Conservation (phyloP, 306 rosid species). For the Erythrophleum fordii region DNA sequence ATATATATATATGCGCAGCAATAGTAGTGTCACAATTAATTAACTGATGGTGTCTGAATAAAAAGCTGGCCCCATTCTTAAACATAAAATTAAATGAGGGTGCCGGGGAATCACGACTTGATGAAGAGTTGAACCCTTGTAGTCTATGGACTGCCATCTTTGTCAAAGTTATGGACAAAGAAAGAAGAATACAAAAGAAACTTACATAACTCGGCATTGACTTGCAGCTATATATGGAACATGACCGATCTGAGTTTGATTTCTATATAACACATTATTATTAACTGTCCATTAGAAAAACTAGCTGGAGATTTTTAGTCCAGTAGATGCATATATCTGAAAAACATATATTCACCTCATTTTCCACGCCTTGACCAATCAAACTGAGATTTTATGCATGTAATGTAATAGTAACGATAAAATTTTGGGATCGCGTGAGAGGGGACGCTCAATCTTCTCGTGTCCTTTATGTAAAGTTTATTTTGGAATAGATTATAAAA, state of each 20-base stretch:
- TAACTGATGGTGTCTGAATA: too few relatives aligned
- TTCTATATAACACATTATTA: background rate
- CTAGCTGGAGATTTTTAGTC: background rate
- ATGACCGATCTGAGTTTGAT: background rate
- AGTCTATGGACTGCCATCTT: background rate
- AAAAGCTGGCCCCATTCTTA: too few relatives aligned
- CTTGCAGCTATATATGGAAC: background rate
- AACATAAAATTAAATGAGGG: too few relatives aligned
- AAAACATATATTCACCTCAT: slow-evolving; percentile 27
- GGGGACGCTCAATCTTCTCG: background rate
- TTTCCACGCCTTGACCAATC: slow-evolving; percentile 30
- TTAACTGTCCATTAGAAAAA: background rate
- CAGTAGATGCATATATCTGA: background rate
- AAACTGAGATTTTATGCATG: background rate
- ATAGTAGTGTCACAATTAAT: too few relatives aligned
- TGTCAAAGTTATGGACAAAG: background rate
- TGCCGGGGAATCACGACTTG: background rate
- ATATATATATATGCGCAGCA: too few relatives aligned
- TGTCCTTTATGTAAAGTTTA: background rate
- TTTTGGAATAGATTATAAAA: background rate
- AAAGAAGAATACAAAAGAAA: slow-evolving; percentile 6
- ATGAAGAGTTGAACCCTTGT: background rate
- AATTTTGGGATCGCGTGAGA: background rate
- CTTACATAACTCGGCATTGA: slow-evolving; percentile 18
- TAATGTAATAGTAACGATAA: background rate